Evolutionary conservation across 148 eudicot genomes (phyloP).

Genomic region (Camellia granthamiana): DNA sequence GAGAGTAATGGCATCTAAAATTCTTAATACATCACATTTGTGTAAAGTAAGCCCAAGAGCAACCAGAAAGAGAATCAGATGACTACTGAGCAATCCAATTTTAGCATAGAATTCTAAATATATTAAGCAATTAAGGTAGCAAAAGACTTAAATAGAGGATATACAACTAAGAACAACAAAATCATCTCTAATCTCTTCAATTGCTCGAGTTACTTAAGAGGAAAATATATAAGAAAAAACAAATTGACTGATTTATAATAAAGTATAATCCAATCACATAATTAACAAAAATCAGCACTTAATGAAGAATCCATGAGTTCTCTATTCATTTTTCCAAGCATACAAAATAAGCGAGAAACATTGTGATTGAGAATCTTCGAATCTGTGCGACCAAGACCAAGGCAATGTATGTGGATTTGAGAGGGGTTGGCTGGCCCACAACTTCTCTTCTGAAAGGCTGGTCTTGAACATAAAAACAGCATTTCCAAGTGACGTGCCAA

Average conservation of each 20-base stretch:
- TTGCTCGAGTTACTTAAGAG: slow-evolving; percentile 19
- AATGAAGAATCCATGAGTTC: slow-evolving; percentile 30
- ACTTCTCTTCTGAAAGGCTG: slow-evolving; percentile 50
- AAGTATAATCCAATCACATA: slow-evolving; percentile 36
- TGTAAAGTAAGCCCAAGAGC: no score
- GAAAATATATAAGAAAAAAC: slow-evolving; percentile 29
- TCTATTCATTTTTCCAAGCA: slow-evolving; percentile 68
- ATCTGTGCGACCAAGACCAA: slow-evolving; percentile 48
- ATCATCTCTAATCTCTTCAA: slow-evolving; percentile 33
- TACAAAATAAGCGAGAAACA: slow-evolving; percentile 54
- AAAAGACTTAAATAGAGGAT: slow-evolving; percentile 18
- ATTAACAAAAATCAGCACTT: slow-evolving; percentile 38
- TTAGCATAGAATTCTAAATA: not conserved
- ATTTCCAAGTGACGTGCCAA: slow-evolving; percentile 45
- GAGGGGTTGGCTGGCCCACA: slow-evolving; percentile 43
- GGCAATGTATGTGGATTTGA: slow-evolving; percentile 34
- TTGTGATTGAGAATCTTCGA: slow-evolving; percentile 46
- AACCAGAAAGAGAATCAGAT: not conserved
- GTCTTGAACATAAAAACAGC: slow-evolving; percentile 65
- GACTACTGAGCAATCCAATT: not conserved
- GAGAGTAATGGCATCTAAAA: not conserved
- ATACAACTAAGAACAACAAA: slow-evolving; percentile 30
- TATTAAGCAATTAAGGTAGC: not conserved
- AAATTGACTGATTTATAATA: slow-evolving; percentile 21
- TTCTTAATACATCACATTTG: not conserved